Evolutionary conservation across 179 eudicot genomes (phyloP), one percentile per base, ranked within the genome.

Genomic region (Beta corolliflora): DNA sequence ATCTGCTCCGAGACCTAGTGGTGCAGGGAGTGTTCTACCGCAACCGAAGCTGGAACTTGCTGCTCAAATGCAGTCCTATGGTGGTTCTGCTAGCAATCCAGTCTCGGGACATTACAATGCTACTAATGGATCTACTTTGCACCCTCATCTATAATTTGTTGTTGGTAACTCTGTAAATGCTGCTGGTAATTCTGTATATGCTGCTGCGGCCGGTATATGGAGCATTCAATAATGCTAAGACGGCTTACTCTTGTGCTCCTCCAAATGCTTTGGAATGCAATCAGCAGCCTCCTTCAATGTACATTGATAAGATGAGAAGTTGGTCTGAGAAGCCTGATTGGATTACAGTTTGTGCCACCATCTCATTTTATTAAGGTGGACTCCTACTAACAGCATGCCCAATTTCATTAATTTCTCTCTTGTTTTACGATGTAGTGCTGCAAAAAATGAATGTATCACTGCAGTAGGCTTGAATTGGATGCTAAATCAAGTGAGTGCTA

Each of bases 311-410:
- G 99, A 95, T 84, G 97, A 95, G 82, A 92, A 88, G 80, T 78
- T 95, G 55, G 99, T 90, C 92, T 55, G 98, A 94, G 76, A 95
- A 92, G 85, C 94, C 99, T 11, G 98, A 95, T 81, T 95, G 93
- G 97, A 94, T 94, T 44, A 89, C 95, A 16, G 95, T 95, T 3
- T 78, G 83, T 64, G 99, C 91, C 60, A 84, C 94, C 60, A 69
- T 94, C 54, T 80, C 92, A 9, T 25, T 91, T 88, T 77, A 71
- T 95, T n/a, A 94, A 92, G 84, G 76, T 63, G 59, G 99, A 95
- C 46, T 92, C 88, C 76, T 95, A 91, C 77, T 95, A 93, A 78
- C 91, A 53, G 99, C 99, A 67, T 95, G 99, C 80, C 97, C 98
- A 9, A 55, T 87, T 54, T 74, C 29, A 25, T 25, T 25, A 25